Percentiles rank a stretch among this genome's conserved stretches.
phyloP scores from a whole-genome alignment of 1,284 basidiomycete genomes.

The Thecaphora thlaspeos region DNA sequence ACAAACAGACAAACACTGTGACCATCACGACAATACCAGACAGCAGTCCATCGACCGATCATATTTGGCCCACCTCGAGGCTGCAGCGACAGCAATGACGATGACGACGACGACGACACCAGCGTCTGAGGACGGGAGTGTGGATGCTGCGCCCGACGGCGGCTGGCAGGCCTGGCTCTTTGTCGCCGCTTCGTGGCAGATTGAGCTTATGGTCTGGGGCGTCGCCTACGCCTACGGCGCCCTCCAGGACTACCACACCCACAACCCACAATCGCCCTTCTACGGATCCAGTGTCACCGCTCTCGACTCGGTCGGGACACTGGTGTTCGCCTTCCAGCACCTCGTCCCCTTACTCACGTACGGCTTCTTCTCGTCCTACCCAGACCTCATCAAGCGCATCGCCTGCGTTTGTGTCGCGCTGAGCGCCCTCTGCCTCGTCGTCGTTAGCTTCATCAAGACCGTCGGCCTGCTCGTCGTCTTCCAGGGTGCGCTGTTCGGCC shows the following conservation, averaged over 20 bases:
- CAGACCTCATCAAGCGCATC: slow-evolving; percentile 29
- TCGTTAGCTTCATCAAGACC: slow-evolving; percentile 35
- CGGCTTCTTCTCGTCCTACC: slow-evolving; percentile 32
- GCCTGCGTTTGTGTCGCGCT: slow-evolving; percentile 17
- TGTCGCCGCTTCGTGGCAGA: slow-evolving; percentile 17
- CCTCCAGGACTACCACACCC: slow-evolving; percentile 51
- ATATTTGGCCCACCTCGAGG: too few relatives aligned
- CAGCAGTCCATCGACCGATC: too few relatives aligned
- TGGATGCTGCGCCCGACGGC: background rate
- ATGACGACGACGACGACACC: slow-evolving; percentile 4
- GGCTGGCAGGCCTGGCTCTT: slow-evolving; percentile 17
- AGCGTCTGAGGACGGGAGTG: background rate
- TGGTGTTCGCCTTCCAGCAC: slow-evolving; percentile 34
- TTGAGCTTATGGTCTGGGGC: slow-evolving; percentile 43
- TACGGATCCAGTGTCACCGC: slow-evolving; percentile 21
- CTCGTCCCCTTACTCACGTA: slow-evolving; percentile 37
- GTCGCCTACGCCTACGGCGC: slow-evolving; percentile 44
- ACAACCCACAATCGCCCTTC: slow-evolving; percentile 32
- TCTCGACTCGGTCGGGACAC: slow-evolving; percentile 37
- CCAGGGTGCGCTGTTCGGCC: slow-evolving; percentile 39
- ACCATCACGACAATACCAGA: too few relatives aligned
- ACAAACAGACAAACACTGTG: too few relatives aligned
- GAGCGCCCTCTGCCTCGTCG: slow-evolving; percentile 25
- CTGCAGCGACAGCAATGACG: too few relatives aligned
- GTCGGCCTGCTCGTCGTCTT: slow-evolving; percentile 34